Conservation (phyloP, 164 flowering plant species). For the Hamamelis virginiana region DNA sequence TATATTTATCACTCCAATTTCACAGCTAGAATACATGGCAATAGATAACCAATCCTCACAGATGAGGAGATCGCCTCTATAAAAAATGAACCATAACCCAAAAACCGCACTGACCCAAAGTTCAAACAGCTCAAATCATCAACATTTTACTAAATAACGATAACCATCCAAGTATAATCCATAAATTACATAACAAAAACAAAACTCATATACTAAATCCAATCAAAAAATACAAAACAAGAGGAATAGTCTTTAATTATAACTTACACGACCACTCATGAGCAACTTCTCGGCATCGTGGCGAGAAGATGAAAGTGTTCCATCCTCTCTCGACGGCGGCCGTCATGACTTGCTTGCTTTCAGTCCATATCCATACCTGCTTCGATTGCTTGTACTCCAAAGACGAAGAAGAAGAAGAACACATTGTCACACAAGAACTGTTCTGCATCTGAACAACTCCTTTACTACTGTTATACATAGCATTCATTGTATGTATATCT, state of each 20-base stretch:
- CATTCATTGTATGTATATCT: not conserved
- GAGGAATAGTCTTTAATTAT: not conserved
- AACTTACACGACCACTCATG: constrained; percentile 74
- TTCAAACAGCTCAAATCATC: too few relatives aligned
- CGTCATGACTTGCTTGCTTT: constrained; percentile 82
- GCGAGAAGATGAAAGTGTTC: constrained; percentile 71
- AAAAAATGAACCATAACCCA: too few relatives aligned
- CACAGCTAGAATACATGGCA: too few relatives aligned
- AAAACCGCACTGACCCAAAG: too few relatives aligned
- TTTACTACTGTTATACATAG: not conserved
- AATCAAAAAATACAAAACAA: not conserved
- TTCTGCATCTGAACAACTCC: constrained; percentile 4
- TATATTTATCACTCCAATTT: too few relatives aligned
- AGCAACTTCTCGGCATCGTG: constrained; percentile 43
- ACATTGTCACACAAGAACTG: constrained; percentile 13
- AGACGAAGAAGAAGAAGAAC: constrained; percentile 12
- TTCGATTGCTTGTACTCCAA: constrained; percentile 24
- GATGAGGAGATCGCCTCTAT: too few relatives aligned
- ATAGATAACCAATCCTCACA: too few relatives aligned
- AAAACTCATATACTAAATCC: not conserved
- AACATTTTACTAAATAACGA: too few relatives aligned
- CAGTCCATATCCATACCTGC: constrained; percentile 89
- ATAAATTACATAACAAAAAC: too few relatives aligned
- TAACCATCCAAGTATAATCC: too few relatives aligned
- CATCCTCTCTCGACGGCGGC: constrained; percentile 89